A percentile compares a stretch with the other conserved stretches of the same genome.
phyloP scores from a whole-genome alignment of 495 filamentous ascomycete genomes.

The Achaetomiella virescens region DNA sequence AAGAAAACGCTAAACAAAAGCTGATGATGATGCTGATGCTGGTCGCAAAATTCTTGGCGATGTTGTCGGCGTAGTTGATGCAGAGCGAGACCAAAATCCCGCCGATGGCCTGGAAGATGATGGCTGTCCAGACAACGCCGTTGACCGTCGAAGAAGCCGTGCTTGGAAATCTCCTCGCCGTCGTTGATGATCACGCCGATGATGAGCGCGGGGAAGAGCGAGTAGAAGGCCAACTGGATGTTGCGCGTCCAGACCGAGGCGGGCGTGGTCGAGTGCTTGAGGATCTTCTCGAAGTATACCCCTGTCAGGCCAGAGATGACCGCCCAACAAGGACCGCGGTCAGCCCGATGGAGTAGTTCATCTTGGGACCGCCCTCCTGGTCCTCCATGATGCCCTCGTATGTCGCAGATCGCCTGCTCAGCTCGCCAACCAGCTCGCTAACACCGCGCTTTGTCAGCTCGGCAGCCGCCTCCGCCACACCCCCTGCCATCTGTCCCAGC shows the following conservation, averaged over 20 bases:
- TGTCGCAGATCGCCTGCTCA: slow-evolving; percentile 78
- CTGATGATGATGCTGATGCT: slow-evolving; percentile 84
- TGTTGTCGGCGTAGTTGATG: slow-evolving; percentile 81
- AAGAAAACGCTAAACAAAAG: slow-evolving; percentile 77
- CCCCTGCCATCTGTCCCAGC: slow-evolving; percentile 44
- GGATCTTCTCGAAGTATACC: slow-evolving; percentile 90
- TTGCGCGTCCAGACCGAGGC: slow-evolving; percentile 88
- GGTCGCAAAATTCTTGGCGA: slow-evolving; percentile 86
- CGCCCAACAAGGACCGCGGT: slow-evolving; percentile 66
- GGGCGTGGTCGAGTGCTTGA: slow-evolving; percentile 68
- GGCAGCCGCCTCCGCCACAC: slow-evolving; percentile 39
- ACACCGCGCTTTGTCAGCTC: slow-evolving; percentile 45
- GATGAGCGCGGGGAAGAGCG: slow-evolving; percentile 77
- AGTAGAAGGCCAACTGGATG: slow-evolving; percentile 88
- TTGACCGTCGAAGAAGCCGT: slow-evolving; percentile 89
- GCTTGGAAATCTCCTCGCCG: slow-evolving; percentile 70
- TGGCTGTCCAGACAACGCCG: slow-evolving; percentile 78
- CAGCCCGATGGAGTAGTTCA: slow-evolving; percentile 75
- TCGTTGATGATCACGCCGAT: slow-evolving; percentile 83
- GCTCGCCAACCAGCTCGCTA: slow-evolving; percentile 38
- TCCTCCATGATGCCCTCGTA: slow-evolving; percentile 92
- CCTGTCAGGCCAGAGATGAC: slow-evolving; percentile 75
- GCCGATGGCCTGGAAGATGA: slow-evolving; percentile 73
- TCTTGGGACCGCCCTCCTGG: slow-evolving; percentile 53
- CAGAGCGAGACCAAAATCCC: slow-evolving; percentile 78